These are phyloP conservation scores for Cardamine resedifolia DNA, from an alignment of 345 rosid genomes.

Conservation along the genomic window DNA sequence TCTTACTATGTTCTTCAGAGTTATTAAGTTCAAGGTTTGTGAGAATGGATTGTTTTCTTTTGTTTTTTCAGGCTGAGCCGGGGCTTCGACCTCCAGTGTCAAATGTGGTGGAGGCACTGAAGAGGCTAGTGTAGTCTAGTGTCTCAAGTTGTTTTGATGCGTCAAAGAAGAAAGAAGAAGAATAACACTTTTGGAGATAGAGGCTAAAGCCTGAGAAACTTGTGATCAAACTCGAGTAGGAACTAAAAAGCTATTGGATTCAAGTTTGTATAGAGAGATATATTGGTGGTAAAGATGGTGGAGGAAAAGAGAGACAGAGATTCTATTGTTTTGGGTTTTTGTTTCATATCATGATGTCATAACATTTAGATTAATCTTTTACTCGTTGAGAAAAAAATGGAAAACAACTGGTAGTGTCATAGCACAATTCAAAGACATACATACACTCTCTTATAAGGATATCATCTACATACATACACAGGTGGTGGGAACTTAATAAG, in stretches of 20 bases:
- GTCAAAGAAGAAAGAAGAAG: background rate
- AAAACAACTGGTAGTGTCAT: background rate
- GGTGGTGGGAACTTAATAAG: background rate
- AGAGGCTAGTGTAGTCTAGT: conserved; percentile 53
- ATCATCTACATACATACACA: background rate
- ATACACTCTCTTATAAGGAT: background rate
- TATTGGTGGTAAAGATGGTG: conserved; percentile 24
- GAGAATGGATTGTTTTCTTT: background rate
- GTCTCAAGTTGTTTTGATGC: conserved; percentile 15
- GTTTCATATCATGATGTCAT: conserved; percentile 30
- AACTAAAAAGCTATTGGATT: conserved; percentile 30
- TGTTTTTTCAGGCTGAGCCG: conserved; percentile 58
- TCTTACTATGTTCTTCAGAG: background rate
- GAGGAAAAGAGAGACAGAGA: conserved; percentile 25
- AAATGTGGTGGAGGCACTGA: conserved; percentile 81
- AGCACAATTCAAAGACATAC: conserved; percentile 4
- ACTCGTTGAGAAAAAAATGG: conserved; percentile 11
- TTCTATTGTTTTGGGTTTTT: conserved; percentile 24
- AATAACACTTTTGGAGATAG: conserved; percentile 26
- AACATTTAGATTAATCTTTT: conserved; percentile 29
- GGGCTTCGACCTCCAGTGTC: conserved; percentile 82
- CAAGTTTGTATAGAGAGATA: conserved; percentile 39
- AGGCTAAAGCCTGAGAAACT: conserved; percentile 24
- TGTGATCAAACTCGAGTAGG: conserved; percentile 27
- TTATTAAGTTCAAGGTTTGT: conserved; percentile 11